phyloP scores from a whole-genome alignment of 495 filamentous ascomycete genomes.

The Penicillium chermesinum region DNA sequence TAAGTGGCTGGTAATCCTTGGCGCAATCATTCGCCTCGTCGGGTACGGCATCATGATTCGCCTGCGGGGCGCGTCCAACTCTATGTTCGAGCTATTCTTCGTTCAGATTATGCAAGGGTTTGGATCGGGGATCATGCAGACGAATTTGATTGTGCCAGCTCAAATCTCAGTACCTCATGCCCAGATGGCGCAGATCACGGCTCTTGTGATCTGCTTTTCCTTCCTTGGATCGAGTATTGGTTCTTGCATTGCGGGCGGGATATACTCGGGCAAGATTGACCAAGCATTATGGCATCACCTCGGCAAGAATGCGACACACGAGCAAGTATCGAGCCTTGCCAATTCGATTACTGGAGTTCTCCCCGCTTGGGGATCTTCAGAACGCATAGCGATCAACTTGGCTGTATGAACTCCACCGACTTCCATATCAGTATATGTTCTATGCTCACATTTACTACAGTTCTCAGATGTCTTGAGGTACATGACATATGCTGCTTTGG shows the following conservation, averaged over 20 bases:
- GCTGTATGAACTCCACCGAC: constrained; percentile 27
- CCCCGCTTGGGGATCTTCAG: constrained; percentile 38
- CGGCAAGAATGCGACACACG: constrained; percentile 16
- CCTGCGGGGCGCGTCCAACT: constrained; percentile 41
- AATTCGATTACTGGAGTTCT: constrained; percentile 41
- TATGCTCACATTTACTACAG: constrained; percentile 18
- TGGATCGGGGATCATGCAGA: constrained; percentile 45
- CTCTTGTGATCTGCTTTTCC: constrained; percentile 36
- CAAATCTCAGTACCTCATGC: constrained; percentile 43
- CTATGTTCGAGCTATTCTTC: constrained; percentile 38
- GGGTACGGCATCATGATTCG: constrained; percentile 49
- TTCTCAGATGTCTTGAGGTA: constrained; percentile 44
- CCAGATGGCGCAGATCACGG: constrained; percentile 44
- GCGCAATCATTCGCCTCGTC: constrained; percentile 35
- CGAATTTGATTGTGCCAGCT: constrained; percentile 37
- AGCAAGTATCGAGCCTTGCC: constrained; percentile 26
- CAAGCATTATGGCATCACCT: constrained; percentile 26
- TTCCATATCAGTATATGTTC: too few species aligned
- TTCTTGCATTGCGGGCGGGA: constrained; percentile 43
- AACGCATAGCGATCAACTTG: constrained; percentile 35
- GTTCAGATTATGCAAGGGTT: constrained; percentile 46
- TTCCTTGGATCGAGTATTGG: constrained; percentile 46
- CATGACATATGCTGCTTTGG: constrained; percentile 43
- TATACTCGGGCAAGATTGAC: constrained; percentile 41
- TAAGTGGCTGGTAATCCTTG: constrained; percentile 42